Evolutionary conservation across 139 green algal genomes (phyloP).

Genomic region (Raphidocelis subcapitata): DNA sequence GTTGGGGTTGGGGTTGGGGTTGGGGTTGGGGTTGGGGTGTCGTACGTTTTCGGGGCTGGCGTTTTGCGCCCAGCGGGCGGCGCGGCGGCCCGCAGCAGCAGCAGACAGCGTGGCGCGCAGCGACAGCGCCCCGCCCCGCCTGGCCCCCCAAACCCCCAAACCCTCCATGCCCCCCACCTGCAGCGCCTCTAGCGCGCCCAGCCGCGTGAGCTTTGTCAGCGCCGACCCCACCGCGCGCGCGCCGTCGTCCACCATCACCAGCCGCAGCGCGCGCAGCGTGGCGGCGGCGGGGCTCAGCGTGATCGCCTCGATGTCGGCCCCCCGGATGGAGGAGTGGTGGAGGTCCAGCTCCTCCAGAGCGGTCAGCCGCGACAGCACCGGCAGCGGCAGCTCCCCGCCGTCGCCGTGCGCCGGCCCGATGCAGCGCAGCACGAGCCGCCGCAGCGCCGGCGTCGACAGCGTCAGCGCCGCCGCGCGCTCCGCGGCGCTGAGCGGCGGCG

Average conservation of each 20-base stretch:
- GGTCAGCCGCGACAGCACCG: slow-evolving; percentile 2
- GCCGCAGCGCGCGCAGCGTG: slow-evolving; percentile 20
- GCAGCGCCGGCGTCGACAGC: slow-evolving; percentile 7
- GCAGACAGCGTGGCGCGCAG: too few relatives aligned
- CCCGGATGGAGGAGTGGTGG: slow-evolving; percentile 18
- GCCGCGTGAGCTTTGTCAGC: slow-evolving; percentile 10
- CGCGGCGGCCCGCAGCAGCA: too few relatives aligned
- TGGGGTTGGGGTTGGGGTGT: too few relatives aligned
- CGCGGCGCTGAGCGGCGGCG: not conserved
- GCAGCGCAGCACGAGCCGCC: slow-evolving; percentile 9
- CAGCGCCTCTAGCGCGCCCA: not conserved
- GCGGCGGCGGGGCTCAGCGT: not conserved
- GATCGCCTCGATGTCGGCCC: not conserved
- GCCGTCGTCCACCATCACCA: slow-evolving; percentile 12
- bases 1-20: too few relatives aligned
- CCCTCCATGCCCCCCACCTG: slow-evolving; percentile 3
- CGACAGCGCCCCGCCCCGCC: too few relatives aligned
- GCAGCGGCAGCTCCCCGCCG: slow-evolving; percentile 9
- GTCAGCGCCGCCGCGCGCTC: not conserved
- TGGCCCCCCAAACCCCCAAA: too few relatives aligned
- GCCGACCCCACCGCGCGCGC: not conserved
- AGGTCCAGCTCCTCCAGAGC: slow-evolving; percentile 13
- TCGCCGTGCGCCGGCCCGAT: not conserved
- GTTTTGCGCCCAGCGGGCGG: too few relatives aligned
- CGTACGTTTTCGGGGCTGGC: too few relatives aligned